A percentile compares a stretch with the other conserved stretches of the same genome.
phyloP scores from a whole-genome alignment of 371 early-diverging fungal genomes.

The Conidiobolus incongruus region DNA sequence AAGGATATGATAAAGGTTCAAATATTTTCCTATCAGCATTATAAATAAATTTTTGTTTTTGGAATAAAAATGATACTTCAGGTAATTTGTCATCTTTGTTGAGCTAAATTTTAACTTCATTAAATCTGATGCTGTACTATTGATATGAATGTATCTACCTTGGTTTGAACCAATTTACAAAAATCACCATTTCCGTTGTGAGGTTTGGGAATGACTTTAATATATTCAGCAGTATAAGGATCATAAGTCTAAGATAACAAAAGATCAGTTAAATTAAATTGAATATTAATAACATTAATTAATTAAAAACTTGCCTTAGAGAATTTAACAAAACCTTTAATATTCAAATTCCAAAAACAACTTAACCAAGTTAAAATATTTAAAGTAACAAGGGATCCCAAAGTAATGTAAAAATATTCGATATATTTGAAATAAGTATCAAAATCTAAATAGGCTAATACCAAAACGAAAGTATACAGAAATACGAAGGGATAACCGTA shows the following conservation, averaged over 20 bases:
- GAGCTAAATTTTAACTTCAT: background rate
- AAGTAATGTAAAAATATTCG: slow-evolving; percentile 70
- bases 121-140: background rate
- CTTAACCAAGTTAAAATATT: slow-evolving; percentile 66
- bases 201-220: slow-evolving; percentile 56
- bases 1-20: slow-evolving; percentile 52
- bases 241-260: background rate
- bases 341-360: slow-evolving; percentile 84
- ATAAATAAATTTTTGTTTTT: slow-evolving; percentile 83
- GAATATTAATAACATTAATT: slow-evolving; percentile 5
- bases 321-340: slow-evolving; percentile 66
- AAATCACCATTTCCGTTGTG: slow-evolving; percentile 61
- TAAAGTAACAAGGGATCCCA: slow-evolving; percentile 39
- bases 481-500: slow-evolving; percentile 68
- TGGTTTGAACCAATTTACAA: slow-evolving; percentile 27
- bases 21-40: slow-evolving; percentile 60
- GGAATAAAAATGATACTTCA: slow-evolving; percentile 63
- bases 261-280: slow-evolving; percentile 30
- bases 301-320: slow-evolving; percentile 19
- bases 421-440: slow-evolving; percentile 53
- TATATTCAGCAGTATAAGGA: slow-evolving; percentile 6
- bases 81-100: slow-evolving; percentile 3
- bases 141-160: slow-evolving; percentile 10
- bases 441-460: slow-evolving; percentile 43
- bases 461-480: slow-evolving; percentile 52